Conservation (phyloP, 352 stramenopile species). For the Phytophthora pseudosyringae region DNA sequence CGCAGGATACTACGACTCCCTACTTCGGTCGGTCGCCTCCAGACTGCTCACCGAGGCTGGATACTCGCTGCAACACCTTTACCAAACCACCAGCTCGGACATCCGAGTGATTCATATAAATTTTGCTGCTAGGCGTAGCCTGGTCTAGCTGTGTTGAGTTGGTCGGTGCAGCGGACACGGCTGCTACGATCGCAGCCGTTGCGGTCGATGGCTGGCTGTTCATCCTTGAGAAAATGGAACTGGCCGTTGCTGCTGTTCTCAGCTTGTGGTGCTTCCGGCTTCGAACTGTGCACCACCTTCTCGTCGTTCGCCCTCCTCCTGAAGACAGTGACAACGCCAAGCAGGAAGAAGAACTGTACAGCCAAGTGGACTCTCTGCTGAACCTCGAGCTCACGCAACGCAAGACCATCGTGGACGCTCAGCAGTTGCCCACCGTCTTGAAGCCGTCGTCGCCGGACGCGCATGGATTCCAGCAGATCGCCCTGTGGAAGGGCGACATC, state of each 20-base stretch:
- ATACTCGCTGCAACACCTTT: slow-evolving; percentile 47
- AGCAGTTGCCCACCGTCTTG: slow-evolving; percentile 19
- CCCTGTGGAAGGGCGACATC: slow-evolving; percentile 76
- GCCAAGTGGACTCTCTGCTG: slow-evolving; percentile 34
- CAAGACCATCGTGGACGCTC: slow-evolving; percentile 30
- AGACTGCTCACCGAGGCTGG: slow-evolving; percentile 46
- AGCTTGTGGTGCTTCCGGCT: background rate
- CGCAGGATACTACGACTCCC: slow-evolving; percentile 33
- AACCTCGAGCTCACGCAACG: slow-evolving; percentile 34
- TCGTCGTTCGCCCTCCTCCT: slow-evolving; percentile 47
- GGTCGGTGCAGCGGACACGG: slow-evolving; percentile 14
- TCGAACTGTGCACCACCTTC: slow-evolving; percentile 51
- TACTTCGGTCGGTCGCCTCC: slow-evolving; percentile 36
- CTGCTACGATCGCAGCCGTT: slow-evolving; percentile 39
- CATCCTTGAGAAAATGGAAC: slow-evolving; percentile 33
- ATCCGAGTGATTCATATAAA: slow-evolving; percentile 46
- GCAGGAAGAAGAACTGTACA: slow-evolving; percentile 50
- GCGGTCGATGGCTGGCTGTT: slow-evolving; percentile 23
- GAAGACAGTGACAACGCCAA: slow-evolving; percentile 28
- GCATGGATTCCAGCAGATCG: slow-evolving; percentile 40
- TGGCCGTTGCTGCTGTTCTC: slow-evolving; percentile 18
- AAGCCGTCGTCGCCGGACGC: slow-evolving; percentile 6
- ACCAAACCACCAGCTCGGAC: slow-evolving; percentile 42
- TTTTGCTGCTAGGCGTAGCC: slow-evolving; percentile 21
- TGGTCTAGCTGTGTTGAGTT: slow-evolving; percentile 11